phyloP scores from a whole-genome alignment of 305 asterid species.

The Solanum chacoense region DNA sequence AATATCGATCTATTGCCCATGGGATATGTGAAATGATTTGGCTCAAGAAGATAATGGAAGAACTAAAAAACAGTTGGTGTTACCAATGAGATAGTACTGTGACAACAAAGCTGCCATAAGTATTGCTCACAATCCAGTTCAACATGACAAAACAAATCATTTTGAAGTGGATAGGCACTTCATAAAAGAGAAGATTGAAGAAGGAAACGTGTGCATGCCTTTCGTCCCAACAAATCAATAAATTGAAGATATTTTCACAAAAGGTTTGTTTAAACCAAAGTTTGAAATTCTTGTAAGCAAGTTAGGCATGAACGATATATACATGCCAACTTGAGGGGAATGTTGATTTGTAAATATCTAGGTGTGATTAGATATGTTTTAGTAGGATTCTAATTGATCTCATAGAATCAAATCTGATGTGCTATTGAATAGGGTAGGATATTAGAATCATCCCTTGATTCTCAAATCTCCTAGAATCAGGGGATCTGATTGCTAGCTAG shows the following conservation, averaged over 20 bases:
- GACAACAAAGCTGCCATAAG: background rate
- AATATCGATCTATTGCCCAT: background rate
- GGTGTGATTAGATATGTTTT: background rate
- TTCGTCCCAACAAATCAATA: background rate
- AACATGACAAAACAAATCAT: background rate
- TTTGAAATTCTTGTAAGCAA: background rate
- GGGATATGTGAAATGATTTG: background rate
- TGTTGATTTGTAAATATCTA: background rate
- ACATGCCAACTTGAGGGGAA: background rate
- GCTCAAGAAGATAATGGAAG: background rate
- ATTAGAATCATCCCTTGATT: background rate
- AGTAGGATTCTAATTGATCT: background rate
- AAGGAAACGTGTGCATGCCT: background rate
- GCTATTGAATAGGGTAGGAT: background rate
- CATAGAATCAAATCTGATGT: background rate
- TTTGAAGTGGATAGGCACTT: background rate
- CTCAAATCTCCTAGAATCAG: background rate
- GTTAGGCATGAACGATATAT: background rate
- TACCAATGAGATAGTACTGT: background rate
- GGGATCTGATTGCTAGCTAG: background rate
- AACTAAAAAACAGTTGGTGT: background rate
- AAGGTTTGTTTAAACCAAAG: background rate
- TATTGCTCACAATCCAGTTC: background rate
- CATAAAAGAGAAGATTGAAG: background rate
- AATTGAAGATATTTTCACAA: background rate